Base-by-base conservation (phyloP, 2,329 filamentous ascomycete genomes). In the Hortaea sp. region DNA sequence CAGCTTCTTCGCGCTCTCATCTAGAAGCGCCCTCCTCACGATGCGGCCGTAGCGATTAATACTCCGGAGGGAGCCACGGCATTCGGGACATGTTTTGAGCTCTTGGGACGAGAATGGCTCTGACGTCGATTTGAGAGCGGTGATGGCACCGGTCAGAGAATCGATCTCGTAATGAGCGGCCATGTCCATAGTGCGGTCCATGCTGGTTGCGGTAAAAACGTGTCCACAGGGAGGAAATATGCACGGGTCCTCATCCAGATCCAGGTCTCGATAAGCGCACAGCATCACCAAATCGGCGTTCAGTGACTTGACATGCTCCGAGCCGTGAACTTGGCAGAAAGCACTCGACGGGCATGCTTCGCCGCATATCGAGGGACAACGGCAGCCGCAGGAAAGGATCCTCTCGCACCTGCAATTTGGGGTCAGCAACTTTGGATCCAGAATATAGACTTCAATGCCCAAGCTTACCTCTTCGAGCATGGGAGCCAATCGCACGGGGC, bases 401-500 rank as follows among this genome's bases (percentile, higher is more conserved):
- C 74, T 67, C 3, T 66, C 56, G 56, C 83, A 88, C 4, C 20
- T 20, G 20, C 20, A 20, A 20, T 20, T 20, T 4, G 20, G 4
- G 20, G 20, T 20, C 20, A 20, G 20, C 20, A 20, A 20, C 20
- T 20, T 20, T 20, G 20, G 20, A 20, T 20, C 20, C 20, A 20
- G 20, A 20, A 20, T 20, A 4, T 20, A 20, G 20, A 20, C 4
- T n/a, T 35, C 32, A 35, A 9, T 9, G 32, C n/a, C 32, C 32
- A 35, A n/a, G 9, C 32, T 35, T n/a, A n/a, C 32, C 32, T 35
- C 53, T 70, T 61, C 1, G 74, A 75, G 58, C 82, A 88, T 1
- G 83, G 84, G 0, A 85, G 57, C 64, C 78, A 74, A 52, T 84
- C 69, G 57, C 82, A 88, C 0, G 83, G 82, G 0, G 76, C 82